phyloP scores from a whole-genome alignment of 768 basidiomycete genomes.

The Pleurotus platypus region DNA sequence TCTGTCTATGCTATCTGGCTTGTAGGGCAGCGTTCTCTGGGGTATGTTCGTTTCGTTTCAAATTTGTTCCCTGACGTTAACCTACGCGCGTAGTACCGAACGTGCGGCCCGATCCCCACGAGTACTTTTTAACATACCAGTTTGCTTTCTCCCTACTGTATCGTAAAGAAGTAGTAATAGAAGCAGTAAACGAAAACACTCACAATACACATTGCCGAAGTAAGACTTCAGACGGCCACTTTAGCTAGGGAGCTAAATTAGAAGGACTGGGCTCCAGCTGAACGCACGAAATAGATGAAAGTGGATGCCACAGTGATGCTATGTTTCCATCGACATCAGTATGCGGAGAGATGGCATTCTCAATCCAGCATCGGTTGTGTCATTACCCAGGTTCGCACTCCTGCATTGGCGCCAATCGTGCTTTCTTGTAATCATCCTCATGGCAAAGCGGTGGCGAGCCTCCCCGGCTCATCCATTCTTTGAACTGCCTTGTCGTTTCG shows the following conservation, averaged over 20 bases:
- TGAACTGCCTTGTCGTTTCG: not conserved
- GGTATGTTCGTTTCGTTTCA: not conserved
- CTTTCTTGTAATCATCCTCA: constrained; percentile 4
- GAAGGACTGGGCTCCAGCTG: too few relatives aligned
- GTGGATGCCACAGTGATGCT: too few relatives aligned
- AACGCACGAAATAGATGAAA: too few relatives aligned
- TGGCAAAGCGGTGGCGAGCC: constrained; percentile 2
- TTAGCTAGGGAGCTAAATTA: too few relatives aligned
- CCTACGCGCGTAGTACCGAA: not conserved
- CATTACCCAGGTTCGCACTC: constrained; percentile 1
- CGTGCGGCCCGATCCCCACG: not conserved
- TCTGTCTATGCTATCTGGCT: not conserved
- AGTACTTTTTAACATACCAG: not conserved
- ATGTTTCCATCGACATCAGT: too few relatives aligned
- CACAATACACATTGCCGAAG: too few relatives aligned
- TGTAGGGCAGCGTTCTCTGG: not conserved
- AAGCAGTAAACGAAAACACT: too few relatives aligned
- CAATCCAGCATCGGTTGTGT: not conserved
- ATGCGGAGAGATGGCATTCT: too few relatives aligned
- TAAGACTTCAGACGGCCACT: too few relatives aligned
- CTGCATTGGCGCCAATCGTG: constrained; percentile 4
- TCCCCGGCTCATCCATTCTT: too few relatives aligned
- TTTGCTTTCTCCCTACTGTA: too few relatives aligned
- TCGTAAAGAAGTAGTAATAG: too few relatives aligned
- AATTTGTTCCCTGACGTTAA: not conserved